These are phyloP conservation scores for Arachis hypogaea DNA, from an alignment of 306 rosid genomes.

Conservation along the genomic window DNA sequence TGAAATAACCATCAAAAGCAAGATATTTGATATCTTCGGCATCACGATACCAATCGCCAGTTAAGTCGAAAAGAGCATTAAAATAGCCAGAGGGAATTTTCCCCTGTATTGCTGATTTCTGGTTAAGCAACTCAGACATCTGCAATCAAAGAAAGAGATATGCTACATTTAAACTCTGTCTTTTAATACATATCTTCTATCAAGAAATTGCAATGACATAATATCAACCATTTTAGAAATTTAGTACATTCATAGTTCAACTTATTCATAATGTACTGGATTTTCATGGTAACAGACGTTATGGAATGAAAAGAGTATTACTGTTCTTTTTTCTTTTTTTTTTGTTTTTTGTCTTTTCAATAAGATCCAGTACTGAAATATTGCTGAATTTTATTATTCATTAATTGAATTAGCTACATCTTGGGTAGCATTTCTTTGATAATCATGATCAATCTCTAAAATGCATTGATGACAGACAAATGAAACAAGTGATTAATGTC, in stretches of 20 bases:
- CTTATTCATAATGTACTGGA: too few relatives aligned
- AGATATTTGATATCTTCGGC: slow-evolving; percentile 69
- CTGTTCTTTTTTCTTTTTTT: too few relatives aligned
- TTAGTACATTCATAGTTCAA: too few relatives aligned
- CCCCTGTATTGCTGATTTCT: slow-evolving; percentile 79
- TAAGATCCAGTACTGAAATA: not conserved
- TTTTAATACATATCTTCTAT: not conserved
- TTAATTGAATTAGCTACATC: not conserved
- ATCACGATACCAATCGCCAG: slow-evolving; percentile 81
- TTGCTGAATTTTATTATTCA: not conserved
- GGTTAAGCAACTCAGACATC: slow-evolving; percentile 96
- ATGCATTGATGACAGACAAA: too few relatives aligned
- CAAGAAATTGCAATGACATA: too few relatives aligned
- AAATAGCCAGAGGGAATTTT: slow-evolving; percentile 96
- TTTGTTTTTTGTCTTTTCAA: too few relatives aligned
- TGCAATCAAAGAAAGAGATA: slow-evolving; percentile 49
- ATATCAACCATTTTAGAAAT: too few relatives aligned
- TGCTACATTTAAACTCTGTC: not conserved
- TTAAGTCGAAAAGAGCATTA: slow-evolving; percentile 73
- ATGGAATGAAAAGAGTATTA: too few relatives aligned
- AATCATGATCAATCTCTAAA: not conserved
- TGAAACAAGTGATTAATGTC: not conserved
- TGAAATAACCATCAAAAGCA: slow-evolving; percentile 81
- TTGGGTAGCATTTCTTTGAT: not conserved
- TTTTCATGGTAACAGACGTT: too few relatives aligned